Evolutionary conservation across 768 basidiomycete species (phyloP).

Genomic region (Boletus subparvulus): DNA sequence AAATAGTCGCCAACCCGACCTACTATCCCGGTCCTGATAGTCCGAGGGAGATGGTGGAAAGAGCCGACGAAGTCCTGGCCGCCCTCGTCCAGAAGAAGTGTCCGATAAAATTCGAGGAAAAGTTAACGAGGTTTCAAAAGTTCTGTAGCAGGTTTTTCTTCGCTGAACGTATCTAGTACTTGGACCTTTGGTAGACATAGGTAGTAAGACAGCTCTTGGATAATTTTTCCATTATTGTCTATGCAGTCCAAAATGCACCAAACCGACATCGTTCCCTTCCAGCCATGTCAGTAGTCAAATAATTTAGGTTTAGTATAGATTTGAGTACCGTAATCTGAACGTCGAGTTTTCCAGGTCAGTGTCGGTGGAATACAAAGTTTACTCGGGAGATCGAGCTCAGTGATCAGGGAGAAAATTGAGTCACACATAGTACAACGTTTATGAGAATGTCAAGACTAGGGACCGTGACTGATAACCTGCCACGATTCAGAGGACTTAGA

Average conservation of each 20-base stretch:
- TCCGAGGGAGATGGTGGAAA: slow-evolving; percentile 13
- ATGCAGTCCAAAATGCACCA: neutral
- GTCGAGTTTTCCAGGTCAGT: neutral
- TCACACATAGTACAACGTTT: neutral
- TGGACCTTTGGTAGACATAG: neutral
- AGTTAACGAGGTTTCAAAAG: slow-evolving; percentile 20
- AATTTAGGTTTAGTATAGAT: neutral
- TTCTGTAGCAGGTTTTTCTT: slow-evolving; percentile 19
- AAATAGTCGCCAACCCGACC: slow-evolving; percentile 20
- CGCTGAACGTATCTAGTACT: slow-evolving; percentile 9
- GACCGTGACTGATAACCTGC: neutral
- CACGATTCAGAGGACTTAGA: neutral
- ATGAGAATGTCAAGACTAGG: neutral
- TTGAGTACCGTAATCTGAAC: neutral
- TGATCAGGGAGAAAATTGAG: neutral
- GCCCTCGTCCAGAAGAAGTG: slow-evolving; percentile 23
- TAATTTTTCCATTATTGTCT: neutral
- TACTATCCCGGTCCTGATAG: slow-evolving; percentile 17
- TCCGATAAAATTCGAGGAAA: slow-evolving; percentile 16
- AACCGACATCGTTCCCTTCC: neutral
- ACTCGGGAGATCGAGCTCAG: neutral
- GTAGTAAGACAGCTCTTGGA: neutral
- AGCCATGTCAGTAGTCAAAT: neutral
- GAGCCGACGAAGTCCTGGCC: slow-evolving; percentile 17
- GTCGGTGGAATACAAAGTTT: neutral